Conservation (phyloP, 345 rosid species). For the Populus deltoides region DNA sequence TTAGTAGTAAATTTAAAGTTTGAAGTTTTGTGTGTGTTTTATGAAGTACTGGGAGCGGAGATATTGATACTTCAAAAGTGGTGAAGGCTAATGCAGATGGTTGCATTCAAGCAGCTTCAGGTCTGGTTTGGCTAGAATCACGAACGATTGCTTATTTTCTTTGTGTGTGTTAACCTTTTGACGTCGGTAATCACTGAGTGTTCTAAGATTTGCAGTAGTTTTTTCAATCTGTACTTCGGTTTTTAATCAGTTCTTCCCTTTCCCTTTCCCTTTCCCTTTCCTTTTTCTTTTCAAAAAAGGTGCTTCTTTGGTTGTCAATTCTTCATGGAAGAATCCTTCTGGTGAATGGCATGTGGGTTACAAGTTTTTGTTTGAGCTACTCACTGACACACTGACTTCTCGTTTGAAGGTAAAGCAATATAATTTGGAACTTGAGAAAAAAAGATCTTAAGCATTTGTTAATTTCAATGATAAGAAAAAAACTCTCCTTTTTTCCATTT, state of each 20-base stretch:
- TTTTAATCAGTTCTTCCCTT: too few species aligned
- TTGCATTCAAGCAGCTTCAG: conserved; percentile 77
- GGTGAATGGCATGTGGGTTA: conserved; percentile 93
- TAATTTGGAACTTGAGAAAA: not conserved
- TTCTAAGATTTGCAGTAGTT: not conserved
- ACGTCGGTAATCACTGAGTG: not conserved
- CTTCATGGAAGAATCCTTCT: conserved; percentile 88
- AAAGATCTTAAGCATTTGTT: not conserved
- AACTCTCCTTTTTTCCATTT: not conserved
- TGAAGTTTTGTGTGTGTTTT: not conserved
- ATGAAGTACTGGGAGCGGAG: conserved; percentile 93
- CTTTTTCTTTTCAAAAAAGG: conserved; percentile 34
- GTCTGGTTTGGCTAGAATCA: conserved; percentile 33
- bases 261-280: too few species aligned
- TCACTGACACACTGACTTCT: conserved; percentile 61
- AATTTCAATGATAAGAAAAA: not conserved
- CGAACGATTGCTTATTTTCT: not conserved
- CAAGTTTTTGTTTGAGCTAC: conserved; percentile 79
- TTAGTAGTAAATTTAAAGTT: not conserved
- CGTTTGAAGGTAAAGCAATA: conserved; percentile 63
- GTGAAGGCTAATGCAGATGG: conserved; percentile 81
- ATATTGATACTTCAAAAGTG: conserved; percentile 80
- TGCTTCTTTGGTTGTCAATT: conserved; percentile 60
- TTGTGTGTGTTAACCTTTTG: not conserved
- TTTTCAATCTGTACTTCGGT: not conserved